Evolutionary conservation across 2,329 filamentous ascomycete genomes (phyloP).

Genomic region (Cladosporium cucumerinum): DNA sequence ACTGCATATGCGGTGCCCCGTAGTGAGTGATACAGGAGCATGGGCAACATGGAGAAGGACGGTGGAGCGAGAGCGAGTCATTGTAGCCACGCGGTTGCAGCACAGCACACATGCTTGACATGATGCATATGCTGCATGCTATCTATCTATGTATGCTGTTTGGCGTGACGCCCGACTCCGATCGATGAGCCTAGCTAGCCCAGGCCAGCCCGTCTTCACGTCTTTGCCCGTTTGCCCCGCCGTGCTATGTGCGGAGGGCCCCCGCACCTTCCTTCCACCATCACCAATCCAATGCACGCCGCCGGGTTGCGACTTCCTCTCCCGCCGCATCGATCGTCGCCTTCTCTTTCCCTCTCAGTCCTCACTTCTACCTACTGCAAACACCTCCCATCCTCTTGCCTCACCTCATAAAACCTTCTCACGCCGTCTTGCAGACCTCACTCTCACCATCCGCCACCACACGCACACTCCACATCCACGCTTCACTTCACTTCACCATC

Average conservation of each 20-base stretch:
- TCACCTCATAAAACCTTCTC: neutral
- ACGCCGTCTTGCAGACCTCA: neutral
- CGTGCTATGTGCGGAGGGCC: neutral
- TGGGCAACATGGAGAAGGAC: neutral
- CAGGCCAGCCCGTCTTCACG: neutral
- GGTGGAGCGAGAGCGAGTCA: neutral
- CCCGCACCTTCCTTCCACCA: neutral
- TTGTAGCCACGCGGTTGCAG: neutral
- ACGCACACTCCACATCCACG: neutral
- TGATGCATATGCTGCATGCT: neutral
- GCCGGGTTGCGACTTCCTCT: neutral
- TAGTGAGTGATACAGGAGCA: neutral
- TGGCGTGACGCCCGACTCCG: neutral
- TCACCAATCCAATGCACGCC: neutral
- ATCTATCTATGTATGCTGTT: neutral
- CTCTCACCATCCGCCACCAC: neutral
- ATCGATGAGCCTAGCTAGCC: neutral
- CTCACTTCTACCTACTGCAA: neutral
- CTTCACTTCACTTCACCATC: neutral
- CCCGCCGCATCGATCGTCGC: conserved; percentile 6
- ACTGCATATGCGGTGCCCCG: neutral
- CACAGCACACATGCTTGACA: neutral
- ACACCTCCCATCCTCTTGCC: neutral
- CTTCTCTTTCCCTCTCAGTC: neutral
- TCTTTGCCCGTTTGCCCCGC: neutral